Base-by-base conservation (phyloP, 225 moss, liverwort and hornwort species). In the Asterella californica region DNA sequence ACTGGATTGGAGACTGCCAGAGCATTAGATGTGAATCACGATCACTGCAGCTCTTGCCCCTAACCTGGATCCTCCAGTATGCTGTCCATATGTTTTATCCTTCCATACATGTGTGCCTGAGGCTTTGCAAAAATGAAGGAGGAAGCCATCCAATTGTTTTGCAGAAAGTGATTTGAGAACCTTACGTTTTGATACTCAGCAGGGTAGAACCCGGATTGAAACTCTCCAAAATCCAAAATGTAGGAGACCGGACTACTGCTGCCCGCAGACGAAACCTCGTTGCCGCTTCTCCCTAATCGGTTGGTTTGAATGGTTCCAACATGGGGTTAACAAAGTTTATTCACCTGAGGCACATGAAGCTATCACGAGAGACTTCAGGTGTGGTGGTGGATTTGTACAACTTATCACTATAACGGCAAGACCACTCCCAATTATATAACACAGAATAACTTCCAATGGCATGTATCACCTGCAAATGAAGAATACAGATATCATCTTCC, bases 401-500 rank as follows among this genome's bases (percentile, higher is more conserved):
- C 85, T 88, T 70, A 85, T 72, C 21, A 90, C 87, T 55, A 88
- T 37, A 12, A 75, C 12, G 19, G 88, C 90, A 49, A 90, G 53
- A 4, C 77, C 79, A 71, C 75, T 59, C 24, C 90, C 90, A 27
- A 65, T 81, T 22, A 59, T 77, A 82, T 88, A 95, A 78, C 82
- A 87, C 11, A 95, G 69, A 0, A 88, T 0, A 0, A 95, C 78
- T 76, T 90, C 90, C 27, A 95, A 57, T 6, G 93, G 93, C 90
- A 95, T 90, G 10, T 86, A 95, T 93, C 90, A 95, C 94, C 90
- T 70, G 79, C 81, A 75, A 22, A 76, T 38, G 80, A 53, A 64
- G 12, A 8, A 7, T 7, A 42, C 7, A 42, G 42, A 42, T n/a
- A 42, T 42, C 42, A 42, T 7, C 42, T 42, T 42, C 7, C 42